phyloP scores from a whole-genome alignment of 2,329 filamentous ascomycete genomes.

The Helminthosporium solani region DNA sequence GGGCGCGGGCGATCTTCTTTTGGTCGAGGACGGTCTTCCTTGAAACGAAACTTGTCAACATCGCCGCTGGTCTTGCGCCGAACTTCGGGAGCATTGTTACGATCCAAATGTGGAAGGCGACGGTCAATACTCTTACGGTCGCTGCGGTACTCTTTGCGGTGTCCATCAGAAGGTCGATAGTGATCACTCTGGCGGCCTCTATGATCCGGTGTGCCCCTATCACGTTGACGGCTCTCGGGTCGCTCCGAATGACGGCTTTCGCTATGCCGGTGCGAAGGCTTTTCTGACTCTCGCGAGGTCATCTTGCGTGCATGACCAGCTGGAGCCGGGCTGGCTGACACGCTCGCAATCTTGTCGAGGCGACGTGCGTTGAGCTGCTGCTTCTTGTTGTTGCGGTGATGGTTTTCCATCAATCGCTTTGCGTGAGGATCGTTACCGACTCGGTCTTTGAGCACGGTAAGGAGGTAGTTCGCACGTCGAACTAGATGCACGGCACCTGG shows the following conservation, averaged over 20 bases:
- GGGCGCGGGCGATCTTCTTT: conserved; percentile 36
- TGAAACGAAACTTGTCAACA: conserved; percentile 21
- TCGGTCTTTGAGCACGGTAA: conserved; percentile 92
- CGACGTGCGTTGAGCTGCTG: conserved; percentile 56
- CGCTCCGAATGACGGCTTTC: conserved; percentile 39
- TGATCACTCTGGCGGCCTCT: conserved; percentile 40
- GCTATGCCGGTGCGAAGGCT: conserved; percentile 40
- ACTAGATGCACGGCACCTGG: conserved; percentile 97
- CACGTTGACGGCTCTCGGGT: conserved; percentile 33
- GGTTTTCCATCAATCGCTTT: conserved; percentile 82
- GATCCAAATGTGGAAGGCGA: conserved; percentile 34
- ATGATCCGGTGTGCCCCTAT: conserved; percentile 26
- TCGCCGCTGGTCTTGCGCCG: conserved; percentile 50
- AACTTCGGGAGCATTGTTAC: conserved; percentile 48
- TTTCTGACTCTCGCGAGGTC: conserved; percentile 39
- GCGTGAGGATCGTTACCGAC: conserved; percentile 69
- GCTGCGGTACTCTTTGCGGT: conserved; percentile 41
- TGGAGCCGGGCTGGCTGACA: conserved; percentile 72
- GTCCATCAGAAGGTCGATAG: conserved; percentile 31
- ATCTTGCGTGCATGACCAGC: conserved; percentile 38
- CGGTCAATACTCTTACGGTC: conserved; percentile 42
- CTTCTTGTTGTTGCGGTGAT: conserved; percentile 94
- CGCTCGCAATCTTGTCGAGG: conserved; percentile 57
- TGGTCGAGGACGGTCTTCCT: conserved; percentile 19
- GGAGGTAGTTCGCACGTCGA: conserved; percentile 87